A percentile compares a stretch with the other conserved stretches of the same genome.
phyloP scores from a whole-genome alignment of 139 green algal genomes.

The Coelastrella sp. region DNA sequence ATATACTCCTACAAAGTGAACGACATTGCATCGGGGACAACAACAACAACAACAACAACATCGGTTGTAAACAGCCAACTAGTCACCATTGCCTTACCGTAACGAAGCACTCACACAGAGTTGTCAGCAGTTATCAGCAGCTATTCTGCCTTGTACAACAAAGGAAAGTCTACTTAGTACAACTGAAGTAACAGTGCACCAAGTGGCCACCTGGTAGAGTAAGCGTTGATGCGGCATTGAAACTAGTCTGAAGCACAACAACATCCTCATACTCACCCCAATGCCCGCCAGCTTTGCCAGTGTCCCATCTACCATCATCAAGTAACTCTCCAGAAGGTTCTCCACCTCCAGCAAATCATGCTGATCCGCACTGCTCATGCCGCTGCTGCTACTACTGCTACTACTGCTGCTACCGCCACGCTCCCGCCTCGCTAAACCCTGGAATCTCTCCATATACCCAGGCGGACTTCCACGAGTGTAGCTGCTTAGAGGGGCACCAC shows the following conservation, averaged over 20 bases:
- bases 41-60: background rate
- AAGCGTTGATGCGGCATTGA: too few species aligned
- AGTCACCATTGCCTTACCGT: too few species aligned
- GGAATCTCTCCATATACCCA: slow-evolving; percentile 34
- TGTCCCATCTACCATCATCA: slow-evolving; percentile 74
- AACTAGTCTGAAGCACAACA: too few species aligned
- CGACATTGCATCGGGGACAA: background rate
- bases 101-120: too few species aligned
- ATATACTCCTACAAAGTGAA: slow-evolving; percentile 92
- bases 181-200: too few species aligned
- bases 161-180: too few species aligned
- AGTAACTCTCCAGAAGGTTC: slow-evolving; percentile 74
- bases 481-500: background rate
- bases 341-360: slow-evolving; percentile 74
- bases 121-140: too few species aligned
- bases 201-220: too few species aligned
- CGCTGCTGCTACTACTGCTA: slow-evolving; percentile 33
- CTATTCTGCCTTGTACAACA: too few species aligned
- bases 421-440: background rate
- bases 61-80: background rate
- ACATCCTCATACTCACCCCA: slow-evolving; percentile 41
- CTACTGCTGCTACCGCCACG: background rate
- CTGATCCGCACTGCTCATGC: slow-evolving; percentile 30
- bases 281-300: slow-evolving; percentile 80
- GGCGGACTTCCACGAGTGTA: slow-evolving; percentile 8